Percentiles rank a stretch among this genome's conserved stretches.
phyloP scores from a whole-genome alignment of 1,284 basidiomycete species.

The Uromyces viciae-fabae region DNA sequence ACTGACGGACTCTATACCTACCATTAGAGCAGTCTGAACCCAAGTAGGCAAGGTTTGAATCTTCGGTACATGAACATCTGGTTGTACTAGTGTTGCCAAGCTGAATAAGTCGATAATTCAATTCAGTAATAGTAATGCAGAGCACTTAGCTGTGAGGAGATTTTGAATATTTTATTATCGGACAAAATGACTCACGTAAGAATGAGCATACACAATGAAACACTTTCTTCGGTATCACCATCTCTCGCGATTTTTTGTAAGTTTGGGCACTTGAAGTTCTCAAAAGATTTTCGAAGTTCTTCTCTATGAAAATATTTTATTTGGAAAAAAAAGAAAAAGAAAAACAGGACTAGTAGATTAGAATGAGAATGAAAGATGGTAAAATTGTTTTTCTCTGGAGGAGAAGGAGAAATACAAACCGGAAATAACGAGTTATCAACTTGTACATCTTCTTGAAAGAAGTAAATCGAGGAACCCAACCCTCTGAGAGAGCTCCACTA shows the following conservation, averaged over 20 bases:
- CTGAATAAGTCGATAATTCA: constrained; percentile 19
- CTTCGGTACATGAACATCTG: constrained; percentile 74
- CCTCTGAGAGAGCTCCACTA: constrained; percentile 61
- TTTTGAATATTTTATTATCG: constrained; percentile 56
- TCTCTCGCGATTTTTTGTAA: constrained; percentile 76
- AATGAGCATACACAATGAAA: constrained; percentile 55
- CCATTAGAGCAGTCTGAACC: constrained; percentile 61
- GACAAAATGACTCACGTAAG: constrained; percentile 13
- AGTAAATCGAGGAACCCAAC: constrained; percentile 82
- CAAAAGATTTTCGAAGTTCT: constrained; percentile 17
- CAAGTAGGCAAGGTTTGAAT: constrained; percentile 73
- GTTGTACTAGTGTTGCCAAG: constrained; percentile 49
- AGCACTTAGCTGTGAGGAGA: too few species aligned
- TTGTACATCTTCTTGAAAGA: constrained; percentile 77
- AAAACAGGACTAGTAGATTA: neutral
- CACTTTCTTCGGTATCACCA: constrained; percentile 64
- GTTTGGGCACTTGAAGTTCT: constrained; percentile 68
- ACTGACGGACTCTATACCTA: constrained; percentile 42
- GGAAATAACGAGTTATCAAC: constrained; percentile 79
- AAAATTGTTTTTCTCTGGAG: neutral
- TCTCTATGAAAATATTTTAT: constrained; percentile 60
- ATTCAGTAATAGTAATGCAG: too few species aligned
- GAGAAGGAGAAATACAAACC: constrained; percentile 49
- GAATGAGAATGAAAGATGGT: neutral
- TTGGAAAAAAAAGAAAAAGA: neutral